A percentile compares a stretch with the other conserved stretches of the same genome.
Evolutionary conservation across 495 filamentous ascomycete species (phyloP).

Genomic region (Penicillium taxi): DNA sequence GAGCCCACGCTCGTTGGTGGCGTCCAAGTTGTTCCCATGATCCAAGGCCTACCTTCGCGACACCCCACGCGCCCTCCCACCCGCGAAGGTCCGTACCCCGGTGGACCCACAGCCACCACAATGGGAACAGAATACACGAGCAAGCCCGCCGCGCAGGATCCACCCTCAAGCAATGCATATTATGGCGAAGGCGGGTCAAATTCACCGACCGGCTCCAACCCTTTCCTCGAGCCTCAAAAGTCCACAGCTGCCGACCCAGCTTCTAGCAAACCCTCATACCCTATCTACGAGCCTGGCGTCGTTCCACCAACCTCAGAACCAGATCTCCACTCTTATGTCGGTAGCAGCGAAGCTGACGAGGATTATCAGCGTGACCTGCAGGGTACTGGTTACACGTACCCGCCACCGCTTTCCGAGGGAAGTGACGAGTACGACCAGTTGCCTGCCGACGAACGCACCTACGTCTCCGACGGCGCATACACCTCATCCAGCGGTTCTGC

Average conservation of each 20-base stretch:
- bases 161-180: conserved; percentile 27
- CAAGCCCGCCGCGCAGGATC: conserved; percentile 15
- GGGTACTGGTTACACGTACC: conserved; percentile 35
- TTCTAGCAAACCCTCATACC: conserved; percentile 24
- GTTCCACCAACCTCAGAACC: conserved; percentile 29
- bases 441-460: conserved; percentile 39
- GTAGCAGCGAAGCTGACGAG: conserved; percentile 47
- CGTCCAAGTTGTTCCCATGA: conserved; percentile 95
- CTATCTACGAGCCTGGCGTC: conserved; percentile 40
- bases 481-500: conserved; percentile 27
- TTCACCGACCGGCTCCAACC: conserved; percentile 52
- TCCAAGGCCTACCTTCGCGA: conserved; percentile 62
- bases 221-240: conserved; percentile 41
- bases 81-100: conserved; percentile 37
- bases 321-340: conserved; percentile 46
- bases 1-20: conserved; percentile 83
- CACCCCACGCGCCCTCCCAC: conserved; percentile 49
- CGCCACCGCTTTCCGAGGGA: conserved; percentile 33
- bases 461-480: conserved; percentile 41
- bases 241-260: conserved; percentile 15
- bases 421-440: conserved; percentile 45
- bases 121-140: conserved; percentile 19
- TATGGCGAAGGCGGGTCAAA: conserved; percentile 36
- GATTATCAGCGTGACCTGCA: conserved; percentile 43
- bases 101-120: conserved; percentile 19